These are phyloP conservation scores for Spencermartinsiella europaea DNA, from an alignment of 805 yeast genomes.

Conservation along the genomic window DNA sequence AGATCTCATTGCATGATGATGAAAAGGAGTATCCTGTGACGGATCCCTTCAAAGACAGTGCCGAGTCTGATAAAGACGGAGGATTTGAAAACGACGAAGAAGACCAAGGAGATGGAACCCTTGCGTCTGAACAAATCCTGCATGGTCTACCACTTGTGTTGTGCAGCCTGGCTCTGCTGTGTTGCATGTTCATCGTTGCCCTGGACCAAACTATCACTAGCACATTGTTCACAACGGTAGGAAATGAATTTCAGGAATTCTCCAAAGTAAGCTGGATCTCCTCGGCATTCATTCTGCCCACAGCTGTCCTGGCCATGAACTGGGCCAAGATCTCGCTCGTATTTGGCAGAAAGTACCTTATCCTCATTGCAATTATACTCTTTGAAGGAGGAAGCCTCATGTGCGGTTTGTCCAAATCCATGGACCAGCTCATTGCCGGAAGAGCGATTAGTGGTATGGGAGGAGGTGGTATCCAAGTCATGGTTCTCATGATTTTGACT, in stretches of 20 bases:
- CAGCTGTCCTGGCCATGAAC: constrained; percentile 53
- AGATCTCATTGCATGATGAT: background rate
- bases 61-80: no score
- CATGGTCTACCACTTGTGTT: constrained; percentile 14
- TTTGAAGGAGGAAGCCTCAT: constrained; percentile 62
- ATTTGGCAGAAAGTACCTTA: constrained; percentile 42
- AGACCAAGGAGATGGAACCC: constrained; percentile 12
- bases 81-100: no score
- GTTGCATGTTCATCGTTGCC: constrained; percentile 24
- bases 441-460: constrained; percentile 68
- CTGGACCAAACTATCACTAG: constrained; percentile 52
- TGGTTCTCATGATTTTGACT: constrained; percentile 52
- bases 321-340: constrained; percentile 45
- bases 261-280: constrained; percentile 49
- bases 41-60: background rate
- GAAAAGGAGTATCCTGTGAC: background rate
- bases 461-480: constrained; percentile 60
- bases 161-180: constrained; percentile 10
- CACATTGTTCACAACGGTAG: constrained; percentile 39
- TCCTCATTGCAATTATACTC: constrained; percentile 44
- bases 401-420: constrained; percentile 47
- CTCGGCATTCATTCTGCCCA: constrained; percentile 56
- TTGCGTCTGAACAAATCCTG: constrained; percentile 9
- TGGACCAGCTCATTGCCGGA: constrained; percentile 65
- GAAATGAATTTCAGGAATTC: constrained; percentile 47